Evolutionary conservation across 2,329 filamentous ascomycete species (phyloP).

Genomic region (Fusarium subglutinans): DNA sequence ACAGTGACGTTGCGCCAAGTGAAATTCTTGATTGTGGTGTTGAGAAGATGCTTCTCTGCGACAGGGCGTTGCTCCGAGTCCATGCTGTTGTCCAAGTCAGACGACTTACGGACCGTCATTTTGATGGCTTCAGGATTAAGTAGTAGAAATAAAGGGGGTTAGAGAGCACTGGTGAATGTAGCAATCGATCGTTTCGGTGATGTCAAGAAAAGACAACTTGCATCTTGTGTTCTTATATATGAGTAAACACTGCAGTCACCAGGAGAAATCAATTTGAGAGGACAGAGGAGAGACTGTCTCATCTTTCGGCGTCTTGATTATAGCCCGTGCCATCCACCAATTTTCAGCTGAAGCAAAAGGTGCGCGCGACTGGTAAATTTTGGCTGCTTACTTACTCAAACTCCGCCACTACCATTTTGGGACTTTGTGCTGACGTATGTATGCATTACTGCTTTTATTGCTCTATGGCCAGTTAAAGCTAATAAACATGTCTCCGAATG

Average conservation of each 20-base stretch:
- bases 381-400: not conserved
- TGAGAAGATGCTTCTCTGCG: constrained; percentile 64
- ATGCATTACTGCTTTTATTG: not conserved
- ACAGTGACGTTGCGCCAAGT: constrained; percentile 75
- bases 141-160: not conserved
- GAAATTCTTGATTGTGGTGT: constrained; percentile 71
- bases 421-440: not conserved
- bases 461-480: not conserved
- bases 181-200: not conserved
- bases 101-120: constrained; percentile 9
- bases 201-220: not conserved
- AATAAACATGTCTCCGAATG: not conserved
- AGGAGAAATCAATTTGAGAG: not conserved
- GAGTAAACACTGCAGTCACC: not conserved
- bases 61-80: constrained; percentile 40
- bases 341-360: not conserved
- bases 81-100: constrained; percentile 20
- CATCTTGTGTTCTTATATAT: not conserved
- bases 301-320: constrained; percentile 17
- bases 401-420: not conserved
- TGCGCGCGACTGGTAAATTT: not conserved
- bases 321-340: constrained; percentile 1
- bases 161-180: not conserved
- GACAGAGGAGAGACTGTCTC: not conserved
- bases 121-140: not conserved